phyloP scores from a whole-genome alignment of 2,329 filamentous ascomycete species.

The Ophiocordyceps sinensis region DNA sequence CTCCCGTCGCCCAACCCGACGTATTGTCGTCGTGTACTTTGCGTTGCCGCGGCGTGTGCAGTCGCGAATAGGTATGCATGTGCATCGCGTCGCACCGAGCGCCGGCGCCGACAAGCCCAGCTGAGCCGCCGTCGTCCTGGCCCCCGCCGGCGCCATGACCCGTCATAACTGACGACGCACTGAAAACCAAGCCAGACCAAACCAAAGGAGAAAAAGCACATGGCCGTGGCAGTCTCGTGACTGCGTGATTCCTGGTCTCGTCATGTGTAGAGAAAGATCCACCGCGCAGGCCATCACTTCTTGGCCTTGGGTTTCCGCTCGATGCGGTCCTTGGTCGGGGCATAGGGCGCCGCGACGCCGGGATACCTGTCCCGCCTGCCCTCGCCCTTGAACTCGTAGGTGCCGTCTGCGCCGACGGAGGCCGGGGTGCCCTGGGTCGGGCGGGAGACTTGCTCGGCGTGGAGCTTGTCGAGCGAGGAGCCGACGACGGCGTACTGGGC shows the following conservation, averaged over 20 bases:
- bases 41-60: not conserved
- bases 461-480: constrained; percentile 62
- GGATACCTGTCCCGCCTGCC: constrained; percentile 28
- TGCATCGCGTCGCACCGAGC: not conserved
- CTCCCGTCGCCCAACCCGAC: too few species aligned
- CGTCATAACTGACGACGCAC: too few species aligned
- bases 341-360: constrained; percentile 43
- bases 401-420: constrained; percentile 24
- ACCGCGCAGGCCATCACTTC: constrained; percentile 8
- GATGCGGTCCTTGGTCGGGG: constrained; percentile 36
- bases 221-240: not conserved
- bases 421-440: constrained; percentile 45
- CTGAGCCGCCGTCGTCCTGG: too few species aligned
- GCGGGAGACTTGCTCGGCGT: constrained; percentile 59
- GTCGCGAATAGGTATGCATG: not conserved
- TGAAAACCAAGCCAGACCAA: too few species aligned
- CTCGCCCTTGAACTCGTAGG: constrained; percentile 34
- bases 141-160: too few species aligned
- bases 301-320: constrained; percentile 21
- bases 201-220: not conserved
- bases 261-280: not conserved
- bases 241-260: not conserved
- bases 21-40: not conserved
- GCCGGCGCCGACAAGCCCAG: not conserved
- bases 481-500: constrained; percentile 85